Evolutionary conservation across 1,284 basidiomycete genomes (phyloP).

Genomic region (Fistulinella cinereoalba): DNA sequence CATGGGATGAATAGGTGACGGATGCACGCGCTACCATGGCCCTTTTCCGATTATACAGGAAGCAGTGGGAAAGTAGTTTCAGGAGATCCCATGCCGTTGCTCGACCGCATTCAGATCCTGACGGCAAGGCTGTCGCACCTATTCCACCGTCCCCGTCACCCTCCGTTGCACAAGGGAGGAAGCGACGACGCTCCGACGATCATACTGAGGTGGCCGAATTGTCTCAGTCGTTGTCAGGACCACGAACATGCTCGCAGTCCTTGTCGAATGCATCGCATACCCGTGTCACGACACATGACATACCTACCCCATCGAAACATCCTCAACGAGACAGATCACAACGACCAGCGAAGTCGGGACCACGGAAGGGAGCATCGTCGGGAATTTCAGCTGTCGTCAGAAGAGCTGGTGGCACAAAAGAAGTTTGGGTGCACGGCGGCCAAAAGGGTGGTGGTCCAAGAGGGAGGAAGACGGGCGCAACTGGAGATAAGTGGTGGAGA

Average conservation of each 20-base stretch:
- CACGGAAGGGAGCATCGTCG: slow-evolving; percentile 66
- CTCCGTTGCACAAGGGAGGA: slow-evolving; percentile 3
- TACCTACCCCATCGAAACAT: not conserved
- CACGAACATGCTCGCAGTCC: not conserved
- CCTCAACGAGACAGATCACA: slow-evolving; percentile 8
- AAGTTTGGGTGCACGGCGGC: slow-evolving; percentile 9
- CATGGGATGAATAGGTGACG: slow-evolving; percentile 59
- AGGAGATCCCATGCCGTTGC: slow-evolving; percentile 13
- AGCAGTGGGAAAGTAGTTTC: slow-evolving; percentile 73
- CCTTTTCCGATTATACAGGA: slow-evolving; percentile 84
- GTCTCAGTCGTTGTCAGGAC: not conserved
- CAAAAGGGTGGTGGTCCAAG: not conserved
- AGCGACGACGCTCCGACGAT: slow-evolving; percentile 24
- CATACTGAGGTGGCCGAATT: slow-evolving; percentile 12
- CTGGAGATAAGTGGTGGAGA: slow-evolving; percentile 22
- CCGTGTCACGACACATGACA: not conserved
- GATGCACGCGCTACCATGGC: slow-evolving; percentile 98
- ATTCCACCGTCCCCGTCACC: not conserved
- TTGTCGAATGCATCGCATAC: not conserved
- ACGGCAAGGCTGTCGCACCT: not conserved
- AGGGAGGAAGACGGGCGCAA: slow-evolving; percentile 1
- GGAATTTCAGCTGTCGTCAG: slow-evolving; percentile 65
- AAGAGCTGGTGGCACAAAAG: slow-evolving; percentile 17
- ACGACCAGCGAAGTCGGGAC: slow-evolving; percentile 17
- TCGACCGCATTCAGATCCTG: not conserved